Evolutionary conservation across 202 grass and related monocot genomes (phyloP).

Genomic region (Elaeis oleifera): DNA sequence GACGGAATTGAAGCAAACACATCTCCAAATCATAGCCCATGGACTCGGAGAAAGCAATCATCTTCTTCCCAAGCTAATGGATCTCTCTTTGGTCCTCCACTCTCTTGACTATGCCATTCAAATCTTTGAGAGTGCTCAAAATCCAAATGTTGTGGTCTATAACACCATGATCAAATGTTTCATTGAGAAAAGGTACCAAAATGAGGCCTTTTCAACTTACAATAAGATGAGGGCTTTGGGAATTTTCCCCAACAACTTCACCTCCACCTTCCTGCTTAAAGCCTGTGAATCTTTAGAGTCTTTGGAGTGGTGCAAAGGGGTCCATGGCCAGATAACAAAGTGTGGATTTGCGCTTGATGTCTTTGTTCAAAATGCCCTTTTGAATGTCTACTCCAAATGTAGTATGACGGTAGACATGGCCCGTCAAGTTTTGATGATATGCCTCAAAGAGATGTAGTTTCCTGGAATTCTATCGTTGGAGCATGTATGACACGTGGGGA

Average conservation of each 20-base stretch:
- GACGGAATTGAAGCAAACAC: slow-evolving; percentile 25
- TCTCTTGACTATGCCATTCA: slow-evolving; percentile 1
- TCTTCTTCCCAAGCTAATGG: slow-evolving; percentile 35
- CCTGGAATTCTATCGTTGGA: slow-evolving; percentile 43
- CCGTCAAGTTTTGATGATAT: slow-evolving; percentile 33
- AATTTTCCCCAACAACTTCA: slow-evolving; percentile 37
- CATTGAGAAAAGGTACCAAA: neutral
- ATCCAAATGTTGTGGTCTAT: slow-evolving; percentile 25
- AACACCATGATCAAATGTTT: slow-evolving; percentile 46
- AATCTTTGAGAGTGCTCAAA: slow-evolving; percentile 2
- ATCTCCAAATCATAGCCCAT: slow-evolving; percentile 27
- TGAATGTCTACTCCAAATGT: slow-evolving; percentile 26
- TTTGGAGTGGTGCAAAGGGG: slow-evolving; percentile 16
- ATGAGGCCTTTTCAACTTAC: slow-evolving; percentile 28
- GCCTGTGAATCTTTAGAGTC: slow-evolving; percentile 23
- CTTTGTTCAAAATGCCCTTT: slow-evolving; percentile 37
- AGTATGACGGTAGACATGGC: neutral
- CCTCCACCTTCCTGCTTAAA: slow-evolving; percentile 45
- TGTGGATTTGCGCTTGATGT: slow-evolving; percentile 22
- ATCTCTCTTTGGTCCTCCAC: slow-evolving; percentile 22
- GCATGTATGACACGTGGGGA: slow-evolving; percentile 32
- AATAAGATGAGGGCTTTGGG: slow-evolving; percentile 17
- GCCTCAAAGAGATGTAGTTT: slow-evolving; percentile 32
- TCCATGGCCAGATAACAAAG: slow-evolving; percentile 28
- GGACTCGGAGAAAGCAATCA: slow-evolving; percentile 23